Evolutionary conservation across 495 filamentous ascomycete species (phyloP), one percentile per base, ranked within the genome.

Genomic region (Talaromyces adpressus): DNA sequence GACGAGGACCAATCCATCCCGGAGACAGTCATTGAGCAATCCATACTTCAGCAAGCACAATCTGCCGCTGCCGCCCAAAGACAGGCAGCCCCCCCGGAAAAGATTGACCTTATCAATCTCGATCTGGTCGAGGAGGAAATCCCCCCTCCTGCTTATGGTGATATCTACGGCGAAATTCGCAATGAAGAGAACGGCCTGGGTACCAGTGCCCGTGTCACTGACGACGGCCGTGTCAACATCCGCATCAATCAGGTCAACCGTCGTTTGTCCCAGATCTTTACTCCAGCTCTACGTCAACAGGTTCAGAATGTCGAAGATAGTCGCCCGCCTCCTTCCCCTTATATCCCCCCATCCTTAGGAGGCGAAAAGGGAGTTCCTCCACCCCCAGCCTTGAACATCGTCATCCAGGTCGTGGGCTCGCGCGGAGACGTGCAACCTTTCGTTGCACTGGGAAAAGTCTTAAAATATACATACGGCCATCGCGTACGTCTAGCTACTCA

Each of bases 351-450:
- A 20, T 49, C n/a, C 6, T 9, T 49, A 20, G 18, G n/a, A 49
- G 45, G n/a, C 6, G n/a, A 49, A 1, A 20, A 49, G 45, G 45
- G 45, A 49, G 45, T 49, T 49, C 45, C 45, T 18, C 45, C 45
- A 49, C 45, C 45, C 14, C 61, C 83, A n/a, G 63, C 71, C 39
- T 75, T 92, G 41, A 91, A 92, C 71, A 82, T 92, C 59, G 89
- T 92, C 34, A 90, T 92, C 67, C 89, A 91, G 69, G 85, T 93
- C 7, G 85, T 92, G 45, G 90, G 89, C 16, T 88, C 86, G 2
- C 83, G 89, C 25, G 90, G 89, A 22, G 89, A 92, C 67, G 87
- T 89, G 0, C 89, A 92, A 70, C 89, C 89, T 3, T 92, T 92
- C 64, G 71, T 92, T 47, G 83, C 87, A 8, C 71, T 91, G 8